Base-by-base conservation (phyloP, 2,329 filamentous ascomycete species). In the Epichloe sylvatica region DNA sequence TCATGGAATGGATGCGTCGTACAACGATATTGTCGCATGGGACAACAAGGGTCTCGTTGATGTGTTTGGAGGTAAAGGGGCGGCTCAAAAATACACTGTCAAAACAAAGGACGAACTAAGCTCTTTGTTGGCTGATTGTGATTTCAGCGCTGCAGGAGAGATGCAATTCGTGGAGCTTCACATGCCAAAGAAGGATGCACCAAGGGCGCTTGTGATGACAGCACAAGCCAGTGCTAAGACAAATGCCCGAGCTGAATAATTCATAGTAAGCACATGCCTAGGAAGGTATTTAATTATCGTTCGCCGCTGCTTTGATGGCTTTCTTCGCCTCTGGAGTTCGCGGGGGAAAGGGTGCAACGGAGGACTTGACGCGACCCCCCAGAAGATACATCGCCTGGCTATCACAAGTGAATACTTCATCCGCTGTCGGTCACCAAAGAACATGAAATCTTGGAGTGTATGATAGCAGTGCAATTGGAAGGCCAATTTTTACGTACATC, bases 21-120 rank as follows among this genome's bases (percentile, higher is more conserved):
- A 94, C 71, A 94, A 95, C 61, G 86, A 94, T 61, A 81, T 94
- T 50, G 74, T 77, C 51, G 65, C 71, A 11, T 94, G 89, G 89
- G 73, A 83, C 46, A 85, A 83, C 71, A 80, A 78, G 62, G 78
- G 80, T 19, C 66, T 89, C 0, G 76, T 85, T 2, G 71, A 72
- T 4, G 77, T 79, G 0, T 88, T 92, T 60, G 84, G 85, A 41
- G 83, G 76, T 1, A 70, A 74, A 33, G 71, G 76, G 19, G 70
- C 73, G 40, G 75, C 76, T 54, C 75, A 76, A 63, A 85, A 78
- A 43, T 84, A 82, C 63, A 70, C 77, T 44, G 73, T 87, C 56
- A 83, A 79, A 68, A 87, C 80, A 19, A 82, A 81, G 67, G 70
- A 77, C 30, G 78, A 89, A 61, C 67, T 90, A 35, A 76, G 84